A percentile compares a stretch with the other conserved stretches of the same genome.
phyloP scores from a whole-genome alignment of 345 rosid species.

The Populus deltoides region DNA sequence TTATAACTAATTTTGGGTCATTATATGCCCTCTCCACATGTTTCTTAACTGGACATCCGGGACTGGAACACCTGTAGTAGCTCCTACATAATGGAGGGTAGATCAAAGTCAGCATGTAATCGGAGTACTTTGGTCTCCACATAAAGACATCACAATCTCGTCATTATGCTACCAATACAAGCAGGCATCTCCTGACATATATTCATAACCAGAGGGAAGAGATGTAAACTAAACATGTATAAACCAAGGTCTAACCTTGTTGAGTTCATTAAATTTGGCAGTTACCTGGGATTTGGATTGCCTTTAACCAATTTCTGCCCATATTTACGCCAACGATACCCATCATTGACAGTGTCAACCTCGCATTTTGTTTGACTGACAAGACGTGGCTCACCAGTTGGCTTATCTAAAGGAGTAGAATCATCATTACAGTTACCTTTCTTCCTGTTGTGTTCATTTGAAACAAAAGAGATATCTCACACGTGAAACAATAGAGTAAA shows the following conservation, averaged over 20 bases:
- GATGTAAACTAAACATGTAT: not conserved
- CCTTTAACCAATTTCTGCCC: slow-evolving; percentile 98
- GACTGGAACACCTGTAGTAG: slow-evolving; percentile 89
- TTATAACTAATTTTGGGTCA: slow-evolving; percentile 62
- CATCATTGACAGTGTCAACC: slow-evolving; percentile 73
- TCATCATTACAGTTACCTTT: slow-evolving; percentile 42
- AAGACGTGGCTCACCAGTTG: slow-evolving; percentile 46
- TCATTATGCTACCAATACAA: not conserved
- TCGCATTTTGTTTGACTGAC: slow-evolving; percentile 44
- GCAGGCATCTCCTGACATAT: not conserved
- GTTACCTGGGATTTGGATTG: slow-evolving; percentile 88
- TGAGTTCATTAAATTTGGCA: slow-evolving; percentile 1
- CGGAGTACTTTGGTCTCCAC: not conserved
- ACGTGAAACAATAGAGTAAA: slow-evolving; percentile 2
- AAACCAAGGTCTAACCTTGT: slow-evolving; percentile 3
- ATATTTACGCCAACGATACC: slow-evolving; percentile 98
- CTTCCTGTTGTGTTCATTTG: slow-evolving; percentile 51
- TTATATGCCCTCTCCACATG: slow-evolving; percentile 79
- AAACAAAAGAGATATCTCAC: slow-evolving; percentile 13
- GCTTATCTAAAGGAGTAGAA: slow-evolving; percentile 44
- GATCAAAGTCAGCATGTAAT: not conserved
- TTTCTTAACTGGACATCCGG: slow-evolving; percentile 90
- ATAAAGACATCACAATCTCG: not conserved
- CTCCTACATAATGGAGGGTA: slow-evolving; percentile 53
- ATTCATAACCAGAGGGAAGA: not conserved